These are phyloP conservation scores for Candida sithepensis DNA, from an alignment of 805 yeast species.

Conservation along the genomic window DNA sequence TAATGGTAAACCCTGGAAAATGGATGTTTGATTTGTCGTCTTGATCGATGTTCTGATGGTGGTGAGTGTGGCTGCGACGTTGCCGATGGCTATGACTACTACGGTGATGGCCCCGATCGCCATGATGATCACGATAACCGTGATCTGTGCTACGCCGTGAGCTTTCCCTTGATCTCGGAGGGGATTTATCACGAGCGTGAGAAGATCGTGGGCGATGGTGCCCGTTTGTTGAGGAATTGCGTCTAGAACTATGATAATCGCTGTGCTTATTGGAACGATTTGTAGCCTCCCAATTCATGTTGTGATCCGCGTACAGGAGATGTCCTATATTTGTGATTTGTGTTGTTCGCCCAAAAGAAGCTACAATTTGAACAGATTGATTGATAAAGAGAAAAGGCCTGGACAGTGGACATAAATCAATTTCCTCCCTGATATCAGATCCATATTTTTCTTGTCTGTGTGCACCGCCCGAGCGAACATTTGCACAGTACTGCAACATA, in stretches of 20 bases:
- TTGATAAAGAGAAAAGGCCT: too few species aligned
- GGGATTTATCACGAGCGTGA: too few species aligned
- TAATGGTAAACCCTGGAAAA: conserved; percentile 16
- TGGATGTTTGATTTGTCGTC: not conserved
- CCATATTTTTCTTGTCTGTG: too few species aligned
- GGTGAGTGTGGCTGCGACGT: not conserved
- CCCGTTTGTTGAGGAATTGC: not conserved
- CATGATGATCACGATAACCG: conserved; percentile 4
- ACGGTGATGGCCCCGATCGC: not conserved
- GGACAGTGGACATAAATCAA: too few species aligned
- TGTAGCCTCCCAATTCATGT: not conserved
- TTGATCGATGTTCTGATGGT: not conserved
- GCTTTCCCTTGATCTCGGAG: not conserved
- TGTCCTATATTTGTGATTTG: too few species aligned
- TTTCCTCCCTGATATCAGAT: too few species aligned
- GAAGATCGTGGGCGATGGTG: not conserved
- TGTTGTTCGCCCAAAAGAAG: too few species aligned
- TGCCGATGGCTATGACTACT: not conserved
- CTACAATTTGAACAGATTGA: too few species aligned
- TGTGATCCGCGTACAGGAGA: too few species aligned
- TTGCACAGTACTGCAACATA: too few species aligned
- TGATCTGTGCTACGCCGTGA: conserved; percentile 2
- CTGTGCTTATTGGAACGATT: too few species aligned
- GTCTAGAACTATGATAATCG: not conserved
- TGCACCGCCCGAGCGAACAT: too few species aligned